A percentile compares a stretch with the other conserved stretches of the same genome.
Evolutionary conservation across 1,284 basidiomycete genomes (phyloP).

Genomic region (Trichosporon sp.): DNA sequence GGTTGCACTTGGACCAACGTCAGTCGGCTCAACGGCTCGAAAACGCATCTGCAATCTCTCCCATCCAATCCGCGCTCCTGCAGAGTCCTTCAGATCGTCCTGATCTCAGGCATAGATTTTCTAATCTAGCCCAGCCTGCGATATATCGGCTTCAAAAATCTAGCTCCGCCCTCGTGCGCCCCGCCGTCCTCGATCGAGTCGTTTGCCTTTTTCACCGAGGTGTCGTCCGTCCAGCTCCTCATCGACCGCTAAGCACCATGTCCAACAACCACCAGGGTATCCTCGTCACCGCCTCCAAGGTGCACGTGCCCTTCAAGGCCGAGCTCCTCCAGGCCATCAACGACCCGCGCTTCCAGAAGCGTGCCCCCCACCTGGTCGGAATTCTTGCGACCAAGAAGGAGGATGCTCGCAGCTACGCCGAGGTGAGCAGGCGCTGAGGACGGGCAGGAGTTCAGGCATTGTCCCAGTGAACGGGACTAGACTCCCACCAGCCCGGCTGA

Average conservation of each 20-base stretch:
- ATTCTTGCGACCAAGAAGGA: conserved; percentile 83
- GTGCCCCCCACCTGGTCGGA: conserved; percentile 74
- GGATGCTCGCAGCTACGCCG: conserved; percentile 85
- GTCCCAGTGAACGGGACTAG: too few relatives aligned
- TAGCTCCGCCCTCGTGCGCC: neutral
- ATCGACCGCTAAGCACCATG: conserved; percentile 10
- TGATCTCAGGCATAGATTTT: neutral
- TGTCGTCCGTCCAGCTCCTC: neutral
- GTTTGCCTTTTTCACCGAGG: neutral
- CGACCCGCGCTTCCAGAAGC: conserved; percentile 30
- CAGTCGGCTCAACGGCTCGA: neutral
- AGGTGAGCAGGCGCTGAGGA: conserved; percentile 46
- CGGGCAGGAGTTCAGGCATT: neutral
- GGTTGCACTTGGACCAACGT: neutral
- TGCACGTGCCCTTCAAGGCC: conserved; percentile 48
- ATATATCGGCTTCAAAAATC: neutral
- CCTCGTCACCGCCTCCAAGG: conserved; percentile 48
- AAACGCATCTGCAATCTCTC: neutral
- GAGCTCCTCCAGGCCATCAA: conserved; percentile 42
- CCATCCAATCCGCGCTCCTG: neutral
- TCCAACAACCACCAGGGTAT: conserved; percentile 37
- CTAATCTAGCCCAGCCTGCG: neutral
- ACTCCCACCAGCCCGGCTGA: too few relatives aligned
- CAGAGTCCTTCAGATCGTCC: neutral
- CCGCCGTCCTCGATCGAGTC: neutral